These are phyloP conservation scores for Pythium utonaiense DNA, from an alignment of 352 stramenopile genomes.

Conservation along the genomic window DNA sequence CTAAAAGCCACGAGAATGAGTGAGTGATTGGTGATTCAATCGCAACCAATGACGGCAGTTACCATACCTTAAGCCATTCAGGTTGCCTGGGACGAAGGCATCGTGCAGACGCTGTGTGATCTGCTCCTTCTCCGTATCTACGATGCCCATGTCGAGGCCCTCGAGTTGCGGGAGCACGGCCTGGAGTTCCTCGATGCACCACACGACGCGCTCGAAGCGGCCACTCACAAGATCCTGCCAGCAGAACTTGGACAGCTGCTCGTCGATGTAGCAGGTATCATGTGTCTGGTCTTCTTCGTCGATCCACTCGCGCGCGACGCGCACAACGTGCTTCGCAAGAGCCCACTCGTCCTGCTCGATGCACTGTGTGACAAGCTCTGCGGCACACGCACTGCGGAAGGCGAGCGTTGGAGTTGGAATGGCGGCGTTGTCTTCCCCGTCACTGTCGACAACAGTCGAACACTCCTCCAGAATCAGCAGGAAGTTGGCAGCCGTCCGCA, in stretches of 20 bases:
- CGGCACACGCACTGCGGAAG: slow-evolving; percentile 52
- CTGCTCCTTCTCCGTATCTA: slow-evolving; percentile 5
- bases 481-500: slow-evolving; percentile 82
- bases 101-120: slow-evolving; percentile 15
- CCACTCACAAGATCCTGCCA: slow-evolving; percentile 56
- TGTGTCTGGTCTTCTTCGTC: slow-evolving; percentile 21
- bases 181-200: slow-evolving; percentile 58
- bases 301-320: slow-evolving; percentile 79
- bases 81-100: slow-evolving; percentile 14
- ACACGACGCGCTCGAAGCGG: slow-evolving; percentile 65
- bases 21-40: not conserved
- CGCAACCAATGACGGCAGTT: not conserved
- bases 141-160: slow-evolving; percentile 3
- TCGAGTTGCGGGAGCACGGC: slow-evolving; percentile 44
- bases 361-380: slow-evolving; percentile 62
- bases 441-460: slow-evolving; percentile 22
- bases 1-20: not conserved
- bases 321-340: slow-evolving; percentile 72
- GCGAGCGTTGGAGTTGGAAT: slow-evolving; percentile 10
- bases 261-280: slow-evolving; percentile 44
- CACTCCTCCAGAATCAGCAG: slow-evolving; percentile 75
- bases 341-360: slow-evolving; percentile 75
- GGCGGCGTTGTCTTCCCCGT: not conserved
- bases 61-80: slow-evolving; percentile 11
- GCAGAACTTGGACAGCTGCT: slow-evolving; percentile 48